These are phyloP conservation scores for Dentiscutata heterogama DNA, from an alignment of 371 early-diverging fungal genomes.

Conservation along the genomic window DNA sequence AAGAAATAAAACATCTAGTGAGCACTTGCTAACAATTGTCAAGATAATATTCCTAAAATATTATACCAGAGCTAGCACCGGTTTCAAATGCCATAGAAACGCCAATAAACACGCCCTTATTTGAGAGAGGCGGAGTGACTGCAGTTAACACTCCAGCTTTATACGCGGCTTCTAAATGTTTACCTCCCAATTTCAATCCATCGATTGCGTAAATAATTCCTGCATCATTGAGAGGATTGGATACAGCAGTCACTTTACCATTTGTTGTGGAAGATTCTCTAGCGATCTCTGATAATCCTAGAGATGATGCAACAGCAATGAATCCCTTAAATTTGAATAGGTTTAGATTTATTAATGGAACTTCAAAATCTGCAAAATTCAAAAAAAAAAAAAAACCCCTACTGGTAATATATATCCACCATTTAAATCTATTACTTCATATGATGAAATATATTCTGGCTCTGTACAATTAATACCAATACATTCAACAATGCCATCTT, in stretches of 20 bases:
- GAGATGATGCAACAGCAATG: conserved; percentile 61
- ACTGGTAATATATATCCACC: conserved; percentile 48
- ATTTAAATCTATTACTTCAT: conserved; percentile 46
- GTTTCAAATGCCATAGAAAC: conserved; percentile 68
- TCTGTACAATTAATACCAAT: conserved; percentile 62
- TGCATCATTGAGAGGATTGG: conserved; percentile 43
- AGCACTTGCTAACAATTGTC: background rate
- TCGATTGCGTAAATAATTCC: conserved; percentile 61
- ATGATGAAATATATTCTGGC: conserved; percentile 41
- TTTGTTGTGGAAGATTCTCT: conserved; percentile 66
- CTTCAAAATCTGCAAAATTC: background rate
- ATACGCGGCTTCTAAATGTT: conserved; percentile 68
- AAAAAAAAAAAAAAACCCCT: conserved; percentile 34
- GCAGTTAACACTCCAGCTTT: conserved; percentile 69
- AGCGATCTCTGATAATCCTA: conserved; percentile 70
- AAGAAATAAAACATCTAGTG: no score
- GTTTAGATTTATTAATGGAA: background rate
- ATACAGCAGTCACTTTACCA: conserved; percentile 55
- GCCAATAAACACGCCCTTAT: conserved; percentile 58
- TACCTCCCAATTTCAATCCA: conserved; percentile 68
- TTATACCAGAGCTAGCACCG: conserved; percentile 57
- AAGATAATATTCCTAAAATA: conserved; percentile 40
- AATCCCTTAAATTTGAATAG: conserved; percentile 45
- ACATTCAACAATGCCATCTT: conserved; percentile 63
- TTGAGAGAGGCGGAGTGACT: conserved; percentile 62